Evolutionary conservation across 75 land plant genomes (phyloP).

Genomic region (Adiantum capillusveneris): DNA sequence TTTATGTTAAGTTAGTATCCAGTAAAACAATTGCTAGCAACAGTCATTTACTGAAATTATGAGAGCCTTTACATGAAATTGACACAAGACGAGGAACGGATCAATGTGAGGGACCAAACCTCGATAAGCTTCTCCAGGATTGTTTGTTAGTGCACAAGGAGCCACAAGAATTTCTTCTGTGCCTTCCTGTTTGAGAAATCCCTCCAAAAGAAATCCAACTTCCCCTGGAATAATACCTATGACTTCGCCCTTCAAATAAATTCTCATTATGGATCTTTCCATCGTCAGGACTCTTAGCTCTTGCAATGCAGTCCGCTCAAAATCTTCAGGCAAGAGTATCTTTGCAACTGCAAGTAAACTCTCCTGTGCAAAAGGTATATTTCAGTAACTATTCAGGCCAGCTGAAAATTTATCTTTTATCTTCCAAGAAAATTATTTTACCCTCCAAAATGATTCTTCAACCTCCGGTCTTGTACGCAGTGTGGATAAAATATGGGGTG

Average conservation of each 20-base stretch:
- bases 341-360: slow-evolving; percentile 70
- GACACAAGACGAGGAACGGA: too few relatives aligned
- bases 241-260: slow-evolving; percentile 59
- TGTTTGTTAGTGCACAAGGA: slow-evolving; percentile 16
- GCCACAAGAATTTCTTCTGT: slow-evolving; percentile 20
- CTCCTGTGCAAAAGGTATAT: slow-evolving; percentile 42
- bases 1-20: too few relatives aligned
- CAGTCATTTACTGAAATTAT: too few relatives aligned
- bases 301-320: slow-evolving; percentile 68
- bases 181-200: slow-evolving; percentile 52
- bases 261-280: slow-evolving; percentile 57
- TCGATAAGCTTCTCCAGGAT: too few relatives aligned
- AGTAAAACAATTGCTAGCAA: too few relatives aligned
- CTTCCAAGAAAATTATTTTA: slow-evolving; percentile 13
- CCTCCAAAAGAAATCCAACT: slow-evolving; percentile 79
- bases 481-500: slow-evolving; percentile 49
- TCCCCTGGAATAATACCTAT: slow-evolving; percentile 47
- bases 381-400: background rate
- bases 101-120: too few relatives aligned
- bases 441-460: slow-evolving; percentile 95
- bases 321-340: slow-evolving; percentile 61
- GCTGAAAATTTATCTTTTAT: background rate
- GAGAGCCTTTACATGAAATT: too few relatives aligned
- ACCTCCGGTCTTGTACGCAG: slow-evolving; percentile 45
- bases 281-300: slow-evolving; percentile 60